Base-by-base conservation (phyloP, 441 rosid genomes). In the Croton laevigatus region DNA sequence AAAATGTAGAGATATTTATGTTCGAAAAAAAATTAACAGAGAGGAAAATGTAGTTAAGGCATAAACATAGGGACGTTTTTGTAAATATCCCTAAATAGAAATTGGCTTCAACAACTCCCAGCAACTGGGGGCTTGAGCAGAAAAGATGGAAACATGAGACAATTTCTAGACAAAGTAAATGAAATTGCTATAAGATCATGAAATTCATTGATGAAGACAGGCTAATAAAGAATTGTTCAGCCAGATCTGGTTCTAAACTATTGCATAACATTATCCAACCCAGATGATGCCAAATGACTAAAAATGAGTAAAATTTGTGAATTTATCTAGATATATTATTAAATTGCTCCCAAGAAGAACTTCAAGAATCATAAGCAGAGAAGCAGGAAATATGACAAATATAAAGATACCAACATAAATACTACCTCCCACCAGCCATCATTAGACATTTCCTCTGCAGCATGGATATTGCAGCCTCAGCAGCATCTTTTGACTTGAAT, bases 401-500 rank as follows among this genome's bases (percentile, higher is more conserved):
- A 48, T 45, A 36, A 42, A 52, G 53, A 46, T 42, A 40, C 44
- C 23, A 65, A 69, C 38, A 19, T 11, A 32, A 52, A 10, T 52
- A 19, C 49, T 76, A 81, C 85, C 85, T 81, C 67, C 83, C 79
- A 71, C 73, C 76, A 38, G 64, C 72, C 55, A 83, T 32, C 75
- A 71, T 62, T 54, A 87, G 83, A 76, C 83, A 82, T 57, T 73
- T 65, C 51, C 59, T 59, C 20, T 17, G 59, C 76, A 88, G 77
- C 72, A 69, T 66, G 12, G 52, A 64, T 62, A 82, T 12, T 11
- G 87, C 87, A 3, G 45, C 46, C 36, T 77, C 80, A 73, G 89
- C 88, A 32, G 80, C 83, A 68, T 74, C 81, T 80, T 77, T 81
- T 68, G 88, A 77, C 59, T 67, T 36, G 62, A 87, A 87, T 34